Evolutionary conservation across 106 monocot species (phyloP).

Genomic region (Hemerocallis citrina): DNA sequence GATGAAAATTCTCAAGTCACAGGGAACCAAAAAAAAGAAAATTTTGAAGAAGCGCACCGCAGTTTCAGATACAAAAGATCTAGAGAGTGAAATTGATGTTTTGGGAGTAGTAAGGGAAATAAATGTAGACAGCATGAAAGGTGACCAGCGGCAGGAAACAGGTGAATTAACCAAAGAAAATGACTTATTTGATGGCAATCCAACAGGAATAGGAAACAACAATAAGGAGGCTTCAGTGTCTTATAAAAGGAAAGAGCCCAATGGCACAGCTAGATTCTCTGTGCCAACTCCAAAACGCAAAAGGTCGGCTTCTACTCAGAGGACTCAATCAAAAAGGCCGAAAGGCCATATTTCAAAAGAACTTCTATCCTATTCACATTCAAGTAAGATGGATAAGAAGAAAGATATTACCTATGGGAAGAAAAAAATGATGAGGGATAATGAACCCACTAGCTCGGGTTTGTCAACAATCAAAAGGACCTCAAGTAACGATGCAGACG

Average conservation of each 20-base stretch:
- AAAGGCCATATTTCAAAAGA: conserved; percentile 19
- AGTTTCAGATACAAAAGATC: conserved; percentile 15
- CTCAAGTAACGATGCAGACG: conserved; percentile 27
- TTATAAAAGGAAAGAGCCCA: conserved; percentile 18
- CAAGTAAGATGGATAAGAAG: conserved; percentile 15
- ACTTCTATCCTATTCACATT: conserved; percentile 7
- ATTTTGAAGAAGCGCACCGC: conserved; percentile 23
- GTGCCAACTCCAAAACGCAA: conserved; percentile 59
- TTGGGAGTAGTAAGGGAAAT: conserved; percentile 87
- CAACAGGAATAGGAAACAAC: background rate
- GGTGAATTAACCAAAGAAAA: conserved; percentile 10
- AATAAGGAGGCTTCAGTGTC: conserved; percentile 3
- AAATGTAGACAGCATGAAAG: conserved; percentile 47
- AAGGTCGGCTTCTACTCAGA: conserved; percentile 37
- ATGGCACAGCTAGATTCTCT: background rate
- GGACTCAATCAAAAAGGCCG: conserved; percentile 17
- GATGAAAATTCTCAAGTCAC: conserved; percentile 70
- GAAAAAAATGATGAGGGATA: too few species aligned
- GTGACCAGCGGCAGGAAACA: conserved; percentile 11
- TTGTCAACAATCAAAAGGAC: conserved; percentile 22
- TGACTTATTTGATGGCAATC: background rate
- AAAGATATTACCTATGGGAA: too few species aligned
- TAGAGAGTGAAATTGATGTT: conserved; percentile 68
- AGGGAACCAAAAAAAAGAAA: conserved; percentile 68
- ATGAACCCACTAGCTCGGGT: conserved; percentile 26